Base-by-base conservation (phyloP, 23 red algal genomes). In the Gracilariopsis chorda region DNA sequence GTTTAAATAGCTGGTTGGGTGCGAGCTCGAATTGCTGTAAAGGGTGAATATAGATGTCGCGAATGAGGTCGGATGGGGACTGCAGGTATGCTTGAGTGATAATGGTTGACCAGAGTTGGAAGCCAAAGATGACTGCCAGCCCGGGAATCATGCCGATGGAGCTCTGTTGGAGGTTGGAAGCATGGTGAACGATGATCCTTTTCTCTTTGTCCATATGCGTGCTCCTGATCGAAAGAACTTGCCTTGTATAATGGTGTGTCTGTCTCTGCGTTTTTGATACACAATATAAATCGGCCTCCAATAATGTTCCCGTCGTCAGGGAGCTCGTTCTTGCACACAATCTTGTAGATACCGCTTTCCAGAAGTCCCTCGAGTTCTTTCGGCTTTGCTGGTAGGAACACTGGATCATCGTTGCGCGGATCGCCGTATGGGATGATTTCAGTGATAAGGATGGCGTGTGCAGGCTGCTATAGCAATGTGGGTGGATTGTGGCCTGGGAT, bases 41-140 rank as follows among this genome's bases (percentile, higher is more conserved):
- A 5, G 64, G 47, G 3, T 72, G 37, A 6, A 88, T 28, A 25
- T 75, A 88, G 6, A 88, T 58, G 2, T 75, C 83, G 9, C 83
- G 62, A 43, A 88, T 55, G 2, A 75, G 62, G 14, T 76, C 29
- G 5, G 7, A 20, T 9, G 83, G 10, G 17, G 40, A 51, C 46
- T 88, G 83, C 20, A 88, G 23, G 33, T 75, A 88, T 1, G 61
- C 65, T 28, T 88, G 63, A 2, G 68, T 51, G 5, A 88, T 42
- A 88, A 75, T 64, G 17, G 77, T 25, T 14, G 69, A 48, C 85
- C 53, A 78, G 13, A 89, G 28, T 36, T 32, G 33, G 44, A 62
- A 89, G 16, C 85, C 85, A 36, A 89, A 78, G 1, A 76, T 7
- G 25, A 52, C 67, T 6, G 85, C 85, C 25, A 89, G 35, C 17